Base-by-base conservation (phyloP, 306 rosid genomes). In the Hylodesmum podocarpum region DNA sequence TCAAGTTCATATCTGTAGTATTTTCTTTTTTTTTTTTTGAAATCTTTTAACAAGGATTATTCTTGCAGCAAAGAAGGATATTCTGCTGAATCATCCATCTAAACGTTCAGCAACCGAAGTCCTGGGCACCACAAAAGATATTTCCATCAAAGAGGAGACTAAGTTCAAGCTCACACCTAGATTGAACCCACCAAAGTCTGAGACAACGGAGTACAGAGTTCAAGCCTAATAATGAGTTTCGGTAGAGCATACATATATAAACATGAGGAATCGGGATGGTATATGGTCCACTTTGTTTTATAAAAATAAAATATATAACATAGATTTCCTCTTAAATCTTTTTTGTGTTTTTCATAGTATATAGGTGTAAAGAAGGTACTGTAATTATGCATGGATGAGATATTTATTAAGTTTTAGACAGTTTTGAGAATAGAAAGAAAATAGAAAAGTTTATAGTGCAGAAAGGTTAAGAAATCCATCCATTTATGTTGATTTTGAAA, bases 1-100 rank as follows among this genome's bases (percentile, higher is more conserved):
- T 31, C 22, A 18, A 28, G 21, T 66, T 68, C 8, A 29, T 69
- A 53, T 57, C 25, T 65, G 3, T 14, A 33, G 28, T 46, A n/a
- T n/a, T n/a, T n/a, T n/a, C n/a, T n/a, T n/a, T n/a, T n/a, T n/a
- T n/a, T n/a, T n/a, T 46, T 63, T 19, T 22, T 18, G 14, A 9
- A 49, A 68, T 19, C 9, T 13, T 10, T 33, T 68, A 51, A 46
- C 15, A 65, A 76, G 31, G 44, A 21, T 65, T 44, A 16, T 57
- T 79, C 36, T 57, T 86, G 84, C 92, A 91, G 96, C 86, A 54
- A 63, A 87, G 88, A 82, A 84, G 89, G 66, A 72, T 75, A 50
- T 86, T 91, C 74, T 91, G 93, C 67, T 88, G 90, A 91, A 43
- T 53, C 54, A 29, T 39, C 49, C 54, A 29, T 39, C 49, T 37